Base-by-base conservation (phyloP, 495 filamentous ascomycete genomes). In the Podospora sp. region DNA sequence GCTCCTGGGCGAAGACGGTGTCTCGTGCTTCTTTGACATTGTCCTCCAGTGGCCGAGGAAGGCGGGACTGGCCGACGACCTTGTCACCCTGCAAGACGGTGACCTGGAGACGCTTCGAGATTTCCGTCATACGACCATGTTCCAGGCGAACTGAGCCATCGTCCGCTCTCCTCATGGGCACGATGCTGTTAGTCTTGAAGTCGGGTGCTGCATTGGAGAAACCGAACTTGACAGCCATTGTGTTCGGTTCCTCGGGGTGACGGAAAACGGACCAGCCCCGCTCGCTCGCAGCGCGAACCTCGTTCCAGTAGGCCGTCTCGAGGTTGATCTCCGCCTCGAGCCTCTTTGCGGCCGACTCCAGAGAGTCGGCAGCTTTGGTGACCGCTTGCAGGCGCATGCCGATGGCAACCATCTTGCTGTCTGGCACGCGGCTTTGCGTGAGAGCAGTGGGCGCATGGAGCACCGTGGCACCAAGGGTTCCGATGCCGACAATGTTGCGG, bases 291-390 rank as follows among this genome's bases (percentile, higher is more conserved):
- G 87, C 86, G 33, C 97, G 76, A 0, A 97, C 85, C 71, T 97
- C 87, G 58, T 89, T 83, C 96, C 96, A 99, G 77, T 97, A 98
- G 67, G 85, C 88, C 1, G 87, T 88, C 76, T 99, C 96, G 14
- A 86, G 84, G 35, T 83, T 79, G 29, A 95, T 89, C 72, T 97
- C 93, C 4, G 82, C 81, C 66, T 92, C 87, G 8, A 99, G 79
- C 59, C 90, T 83, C 35, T 85, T 82, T 0, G 91, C 91, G 14
- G 92, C 88, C 12, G 85, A 83, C n/a, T 93, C 79, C 22, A 97
- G 81, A 55, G 85, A 88, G 70, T 92, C 89, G 2, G 91, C 90
- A n/a, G 88, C 86, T 5, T 84, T 83, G 62, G 91, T 88, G 69
- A 96, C 82, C 33, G 88, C 90, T 67, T 93, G 85, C 70, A 92